Evolutionary conservation across 2,329 filamentous ascomycete genomes (phyloP), one percentile per base, ranked within the genome.

Genomic region (Aspergillus felis): DNA sequence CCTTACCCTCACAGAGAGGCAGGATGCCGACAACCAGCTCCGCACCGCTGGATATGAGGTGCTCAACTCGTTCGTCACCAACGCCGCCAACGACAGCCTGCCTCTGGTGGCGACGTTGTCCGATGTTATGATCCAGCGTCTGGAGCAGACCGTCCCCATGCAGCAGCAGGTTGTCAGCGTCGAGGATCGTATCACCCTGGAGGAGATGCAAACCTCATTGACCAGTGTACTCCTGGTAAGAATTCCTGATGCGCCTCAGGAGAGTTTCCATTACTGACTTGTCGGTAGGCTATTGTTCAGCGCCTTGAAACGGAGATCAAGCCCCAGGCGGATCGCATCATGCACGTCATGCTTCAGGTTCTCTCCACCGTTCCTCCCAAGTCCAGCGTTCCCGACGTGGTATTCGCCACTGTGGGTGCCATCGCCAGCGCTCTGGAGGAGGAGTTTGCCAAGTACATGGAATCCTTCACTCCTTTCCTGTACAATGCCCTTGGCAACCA

Each of bases 41-140:
- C 89, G 94, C 65, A 97, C 93, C 57, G 95, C 94, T 54, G 91
- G 94, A 8, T 99, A 99, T 73, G 94, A 99, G 75, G 94, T 99
- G 24, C 86, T 99, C 58, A 96, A 95, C 76, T 87, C 92, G 0
- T 99, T 97, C 68, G 90, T 97, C 54, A 89, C 89, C 70, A 96
- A 95, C 72, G 86, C 93, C 55, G 94, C 92, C 25, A 88, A 88
- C 58, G 92, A 97, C 69, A 95, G 90, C 73, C 81, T 97, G 66
- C 81, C 82, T 50, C 83, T 92, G 59, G 86, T 99, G 68, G 92
- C 88, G 27, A 86, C 86, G 42, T 83, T 99, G 20, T 94, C 91
- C 3, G 88, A 91, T 58, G 89, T 97, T 56, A 89, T 97, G 64
- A 85, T 99, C 60, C 89, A 95, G 79, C 90, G 94, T 58, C 82